Evolutionary conservation across 2,329 filamentous ascomycete species (phyloP), one percentile per base, ranked within the genome.

Genomic region (Macrophomina tecta): DNA sequence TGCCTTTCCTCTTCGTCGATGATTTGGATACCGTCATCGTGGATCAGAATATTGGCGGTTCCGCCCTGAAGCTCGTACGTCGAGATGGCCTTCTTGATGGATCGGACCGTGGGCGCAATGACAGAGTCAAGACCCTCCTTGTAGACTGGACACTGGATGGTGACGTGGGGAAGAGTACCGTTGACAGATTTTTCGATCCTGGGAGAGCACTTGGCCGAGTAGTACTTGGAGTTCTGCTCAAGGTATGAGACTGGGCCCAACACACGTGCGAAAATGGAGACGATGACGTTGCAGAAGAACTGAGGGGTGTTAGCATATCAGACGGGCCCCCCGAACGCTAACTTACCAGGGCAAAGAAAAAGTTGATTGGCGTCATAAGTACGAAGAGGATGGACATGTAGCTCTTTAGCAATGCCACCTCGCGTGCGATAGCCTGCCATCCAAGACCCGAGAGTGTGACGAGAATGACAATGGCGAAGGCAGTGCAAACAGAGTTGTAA

Each of bases 131-230:
- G 84, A 70, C 92, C 91, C 77, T 96, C 92, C 77, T 94, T 95
- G 82, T 95, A 96, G 0, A 96, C 91, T 4, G 92, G 92, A 76
- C 91, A 94, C 75, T 97, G 92, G 49, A 96, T 91, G 3, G 81
- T 84, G 69, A 92, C 84, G 74, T 92, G 91, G 2, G 90, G 91
- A 16, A 94, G 83, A 32, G 82, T 75, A 6, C 52, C 52, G 38
- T 56, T 80, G 73, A 1, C 79, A 81, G 66, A 86, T 85, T 61
- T 61, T 18, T 66, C 52, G 34, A 93, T 78, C 56, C 90, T 83
- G 23, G 85, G 85, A 1, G 90, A 88, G 8, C 89, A 84, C n/a
- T 84, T 82, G 1, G 90, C 92, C 0, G 92, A 94, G 80, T 91
- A 95, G 81, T 90, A 94, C 77, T 91, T 91, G 73, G 91, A 93